Conservation (phyloP, 2,329 filamentous ascomycete genomes). For the Aspergillus uvarum region DNA sequence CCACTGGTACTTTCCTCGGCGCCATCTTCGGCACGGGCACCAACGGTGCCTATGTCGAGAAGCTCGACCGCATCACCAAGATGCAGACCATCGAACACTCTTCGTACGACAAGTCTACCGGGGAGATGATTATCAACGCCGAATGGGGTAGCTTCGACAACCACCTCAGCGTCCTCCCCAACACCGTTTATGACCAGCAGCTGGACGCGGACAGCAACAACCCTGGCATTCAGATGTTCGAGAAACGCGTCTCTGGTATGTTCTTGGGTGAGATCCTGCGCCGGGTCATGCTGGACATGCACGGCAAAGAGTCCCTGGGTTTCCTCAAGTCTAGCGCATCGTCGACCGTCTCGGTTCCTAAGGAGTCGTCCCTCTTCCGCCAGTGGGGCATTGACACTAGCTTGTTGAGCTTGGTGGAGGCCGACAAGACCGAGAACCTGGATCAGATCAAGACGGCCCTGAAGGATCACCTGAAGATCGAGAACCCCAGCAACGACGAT, state of each 20-base stretch:
- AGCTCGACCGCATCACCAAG: slow-evolving; percentile 81
- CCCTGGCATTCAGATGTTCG: slow-evolving; percentile 96
- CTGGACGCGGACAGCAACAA: slow-evolving; percentile 82
- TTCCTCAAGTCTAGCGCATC: slow-evolving; percentile 73
- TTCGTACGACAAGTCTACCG: slow-evolving; percentile 72
- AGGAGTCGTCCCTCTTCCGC: slow-evolving; percentile 67
- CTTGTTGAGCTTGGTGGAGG: slow-evolving; percentile 82
- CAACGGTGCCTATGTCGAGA: slow-evolving; percentile 96
- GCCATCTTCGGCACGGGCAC: slow-evolving; percentile 97
- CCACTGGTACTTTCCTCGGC: slow-evolving; percentile 82
- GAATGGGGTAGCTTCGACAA: slow-evolving; percentile 99
- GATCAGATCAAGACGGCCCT: slow-evolving; percentile 74
- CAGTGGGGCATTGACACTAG: slow-evolving; percentile 90
- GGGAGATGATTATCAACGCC: slow-evolving; percentile 96
- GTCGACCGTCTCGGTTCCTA: slow-evolving; percentile 58
- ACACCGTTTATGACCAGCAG: slow-evolving; percentile 75
- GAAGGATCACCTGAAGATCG: slow-evolving; percentile 72
- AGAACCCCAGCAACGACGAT: slow-evolving; percentile 75
- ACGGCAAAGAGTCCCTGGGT: slow-evolving; percentile 64
- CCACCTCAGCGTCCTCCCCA: slow-evolving; percentile 80
- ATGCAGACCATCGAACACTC: slow-evolving; percentile 54
- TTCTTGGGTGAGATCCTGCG: slow-evolving; percentile 94
- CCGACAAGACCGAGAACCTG: slow-evolving; percentile 71
- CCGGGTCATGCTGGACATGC: slow-evolving; percentile 69
- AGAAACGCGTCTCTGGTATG: slow-evolving; percentile 98